phyloP scores from a whole-genome alignment of 441 rosid species.

The Croton laevigatus region DNA sequence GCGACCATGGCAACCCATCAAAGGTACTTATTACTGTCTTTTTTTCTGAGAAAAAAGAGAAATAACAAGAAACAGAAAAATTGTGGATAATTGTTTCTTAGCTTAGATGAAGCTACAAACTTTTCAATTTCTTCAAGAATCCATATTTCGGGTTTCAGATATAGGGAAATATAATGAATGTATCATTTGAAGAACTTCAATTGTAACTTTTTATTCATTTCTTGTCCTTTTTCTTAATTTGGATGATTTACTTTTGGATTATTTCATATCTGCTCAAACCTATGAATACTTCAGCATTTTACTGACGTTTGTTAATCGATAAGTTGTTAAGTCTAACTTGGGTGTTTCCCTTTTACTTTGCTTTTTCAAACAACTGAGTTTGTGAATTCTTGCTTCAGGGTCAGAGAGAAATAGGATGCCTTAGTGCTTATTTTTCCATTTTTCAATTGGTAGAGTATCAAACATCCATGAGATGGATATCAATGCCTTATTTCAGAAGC shows the following conservation, averaged over 20 bases:
- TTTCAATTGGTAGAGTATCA: not conserved
- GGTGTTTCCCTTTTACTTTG: not conserved
- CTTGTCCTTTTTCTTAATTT: not conserved
- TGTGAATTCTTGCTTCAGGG: not conserved
- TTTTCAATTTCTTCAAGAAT: not conserved
- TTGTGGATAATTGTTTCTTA: not conserved
- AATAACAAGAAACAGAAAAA: too few species aligned
- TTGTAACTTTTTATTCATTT: not conserved
- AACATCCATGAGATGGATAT: constrained; percentile 34
- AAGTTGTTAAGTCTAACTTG: not conserved
- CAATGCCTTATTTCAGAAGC: constrained; percentile 25
- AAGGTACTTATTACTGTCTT: constrained; percentile 5
- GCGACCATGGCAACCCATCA: not conserved
- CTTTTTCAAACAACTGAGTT: not conserved
- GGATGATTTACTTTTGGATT: not conserved
- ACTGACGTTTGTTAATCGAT: not conserved
- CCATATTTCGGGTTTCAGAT: not conserved
- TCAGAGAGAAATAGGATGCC: not conserved
- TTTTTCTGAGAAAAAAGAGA: not conserved
- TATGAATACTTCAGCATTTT: not conserved
- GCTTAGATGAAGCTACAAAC: not conserved
- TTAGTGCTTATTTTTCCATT: not conserved
- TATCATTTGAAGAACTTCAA: not conserved
- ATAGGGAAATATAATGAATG: not conserved
- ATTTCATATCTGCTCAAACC: too few species aligned